These are phyloP conservation scores for Zoysia japonica DNA, from an alignment of 176 grass and related monocot species.

Conservation along the genomic window DNA sequence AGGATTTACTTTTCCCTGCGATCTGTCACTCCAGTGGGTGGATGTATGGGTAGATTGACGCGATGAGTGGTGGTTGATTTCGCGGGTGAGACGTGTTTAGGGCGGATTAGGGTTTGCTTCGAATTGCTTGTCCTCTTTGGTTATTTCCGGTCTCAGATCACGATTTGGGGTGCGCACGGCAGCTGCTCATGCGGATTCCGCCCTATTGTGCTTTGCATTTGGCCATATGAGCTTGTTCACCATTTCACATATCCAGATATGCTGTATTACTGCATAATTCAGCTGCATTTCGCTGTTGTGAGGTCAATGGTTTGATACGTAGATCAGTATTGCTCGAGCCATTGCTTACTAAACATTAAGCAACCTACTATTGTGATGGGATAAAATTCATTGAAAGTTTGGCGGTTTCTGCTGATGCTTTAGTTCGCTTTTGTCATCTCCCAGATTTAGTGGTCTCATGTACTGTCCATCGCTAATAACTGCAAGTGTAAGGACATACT, in stretches of 20 bases:
- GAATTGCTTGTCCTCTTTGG: background rate
- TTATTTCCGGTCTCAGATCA: background rate
- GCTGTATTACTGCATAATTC: background rate
- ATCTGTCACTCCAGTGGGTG: background rate
- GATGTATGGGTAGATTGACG: background rate
- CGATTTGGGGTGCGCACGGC: constrained; percentile 5
- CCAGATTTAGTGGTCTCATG: background rate
- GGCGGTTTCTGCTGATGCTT: background rate
- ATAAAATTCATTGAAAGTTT: background rate
- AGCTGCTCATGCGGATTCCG: background rate
- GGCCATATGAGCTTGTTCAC: background rate
- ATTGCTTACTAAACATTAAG: background rate
- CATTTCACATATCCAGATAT: background rate
- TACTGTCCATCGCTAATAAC: background rate
- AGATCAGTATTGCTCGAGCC: background rate
- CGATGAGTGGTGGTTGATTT: background rate
- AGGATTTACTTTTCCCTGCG: background rate
- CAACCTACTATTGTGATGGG: background rate
- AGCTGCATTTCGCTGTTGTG: background rate
- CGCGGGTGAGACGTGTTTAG: background rate
- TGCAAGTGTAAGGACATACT: background rate
- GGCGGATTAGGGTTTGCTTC: constrained; percentile 20
- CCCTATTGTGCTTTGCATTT: background rate
- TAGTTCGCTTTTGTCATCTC: background rate
- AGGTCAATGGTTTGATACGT: background rate